phyloP scores from a whole-genome alignment of 2,329 filamentous ascomycete species.

The Colletotrichum shisoi region DNA sequence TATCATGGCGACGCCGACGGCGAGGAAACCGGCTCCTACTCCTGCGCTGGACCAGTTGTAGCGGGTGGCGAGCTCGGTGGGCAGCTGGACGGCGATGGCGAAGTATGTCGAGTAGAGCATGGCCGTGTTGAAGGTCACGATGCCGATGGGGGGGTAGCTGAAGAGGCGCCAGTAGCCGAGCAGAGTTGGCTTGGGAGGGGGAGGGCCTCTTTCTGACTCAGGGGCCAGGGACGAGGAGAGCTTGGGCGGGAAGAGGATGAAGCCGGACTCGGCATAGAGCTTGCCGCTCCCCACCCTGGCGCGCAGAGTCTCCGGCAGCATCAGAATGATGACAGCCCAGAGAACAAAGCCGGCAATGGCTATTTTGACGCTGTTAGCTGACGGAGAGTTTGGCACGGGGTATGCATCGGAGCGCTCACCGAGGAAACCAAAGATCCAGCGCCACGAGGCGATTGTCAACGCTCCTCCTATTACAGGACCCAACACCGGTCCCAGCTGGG shows the following conservation, averaged over 20 bases:
- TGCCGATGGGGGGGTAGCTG: constrained; percentile 47
- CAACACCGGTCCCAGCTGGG: constrained; percentile 54
- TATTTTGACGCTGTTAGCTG: constrained; percentile 35
- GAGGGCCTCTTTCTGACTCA: constrained; percentile 42
- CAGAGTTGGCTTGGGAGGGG: constrained; percentile 45
- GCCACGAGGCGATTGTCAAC: constrained; percentile 51
- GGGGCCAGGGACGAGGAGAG: constrained; percentile 42
- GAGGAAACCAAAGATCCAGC: constrained; percentile 56
- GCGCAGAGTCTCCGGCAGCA: constrained; percentile 57
- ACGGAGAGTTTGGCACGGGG: not conserved
- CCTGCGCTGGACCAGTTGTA: constrained; percentile 49
- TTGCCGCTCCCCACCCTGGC: constrained; percentile 55
- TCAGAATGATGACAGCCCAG: constrained; percentile 45
- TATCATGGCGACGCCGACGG: constrained; percentile 40
- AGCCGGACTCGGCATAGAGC: constrained; percentile 40
- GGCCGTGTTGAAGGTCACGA: constrained; percentile 48
- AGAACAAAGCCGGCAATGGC: constrained; percentile 47
- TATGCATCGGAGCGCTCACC: constrained; percentile 24
- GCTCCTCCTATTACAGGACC: constrained; percentile 55
- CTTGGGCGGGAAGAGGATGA: constrained; percentile 42
- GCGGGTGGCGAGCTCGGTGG: constrained; percentile 44
- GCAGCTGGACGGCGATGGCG: constrained; percentile 46
- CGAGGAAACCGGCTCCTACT: constrained; percentile 50
- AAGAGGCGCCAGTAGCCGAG: constrained; percentile 45
- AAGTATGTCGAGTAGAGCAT: constrained; percentile 49